Evolutionary conservation across 2,329 filamentous ascomycete genomes (phyloP), one percentile per base, ranked within the genome.

Genomic region (Ramularia endophylla): DNA sequence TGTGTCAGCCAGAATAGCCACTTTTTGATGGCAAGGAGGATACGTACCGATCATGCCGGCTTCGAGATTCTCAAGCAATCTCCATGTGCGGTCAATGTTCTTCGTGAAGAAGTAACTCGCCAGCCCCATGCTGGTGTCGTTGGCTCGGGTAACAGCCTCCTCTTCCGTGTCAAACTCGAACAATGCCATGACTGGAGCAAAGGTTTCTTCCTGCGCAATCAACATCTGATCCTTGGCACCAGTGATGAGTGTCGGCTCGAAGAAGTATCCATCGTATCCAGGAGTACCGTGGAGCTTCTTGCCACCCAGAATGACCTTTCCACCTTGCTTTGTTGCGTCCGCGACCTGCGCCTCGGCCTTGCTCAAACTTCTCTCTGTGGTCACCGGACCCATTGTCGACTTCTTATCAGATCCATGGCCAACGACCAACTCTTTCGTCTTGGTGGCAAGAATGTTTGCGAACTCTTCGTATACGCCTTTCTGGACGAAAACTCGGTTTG

Each of bases 21-120:
- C 16, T 27, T 5, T 15, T 9, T 16, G 5, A 3, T 11, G 3
- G 3, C 8, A 13, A 15, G 9, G n/a, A 27, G 20, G 33, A 35
- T 73, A 41, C 74, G 78, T 52, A 11, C 80, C 80, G 54, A 84
- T 79, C 80, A 83, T 84, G 3, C 80, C 80, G 4, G 80, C 80
- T 57, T 84, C 79, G 25, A 85, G 59, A 49, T 77, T 80, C 67
- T 85, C 80, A 42, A 83, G 65, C 56, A 84, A 63, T 44, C 81
- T 68, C 75, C 80, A 82, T 38, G 77, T 69, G 0, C 80, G 75
- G 55, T 83, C 78, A 4, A 83, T 65, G 52, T 82, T 77, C 65
- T 81, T 81, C 1, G 80, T 84, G 61, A 83, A 83, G 46, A 77
- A 77, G 53, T 84, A 84, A 28, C 75, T 80, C 6, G 80, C 80